These are phyloP conservation scores for Ilex aquifolium DNA, from an alignment of 257 asterid species.

Conservation along the genomic window DNA sequence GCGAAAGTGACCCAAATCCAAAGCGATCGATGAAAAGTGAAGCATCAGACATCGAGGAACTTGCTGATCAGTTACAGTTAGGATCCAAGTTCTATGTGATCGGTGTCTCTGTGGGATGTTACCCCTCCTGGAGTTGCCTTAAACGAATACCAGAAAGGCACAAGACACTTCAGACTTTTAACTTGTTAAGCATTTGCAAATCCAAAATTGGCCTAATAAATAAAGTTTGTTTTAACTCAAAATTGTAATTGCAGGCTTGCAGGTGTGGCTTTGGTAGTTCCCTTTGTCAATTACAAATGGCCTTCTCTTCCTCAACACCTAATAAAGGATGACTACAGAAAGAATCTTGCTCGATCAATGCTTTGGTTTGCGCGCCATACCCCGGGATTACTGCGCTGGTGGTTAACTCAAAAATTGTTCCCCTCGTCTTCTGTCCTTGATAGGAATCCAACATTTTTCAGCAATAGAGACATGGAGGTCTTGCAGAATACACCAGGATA, in stretches of 20 bases:
- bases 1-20: constrained; percentile 78
- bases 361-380: constrained; percentile 41
- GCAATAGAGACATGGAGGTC: constrained; percentile 66
- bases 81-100: constrained; percentile 67
- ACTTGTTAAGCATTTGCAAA: constrained; percentile 1
- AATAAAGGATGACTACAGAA: constrained; percentile 63
- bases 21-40: constrained; percentile 67
- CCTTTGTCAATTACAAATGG: constrained; percentile 78
- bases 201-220: background rate
- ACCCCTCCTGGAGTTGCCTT: constrained; percentile 81
- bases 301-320: constrained; percentile 67
- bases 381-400: constrained; percentile 75
- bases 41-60: constrained; percentile 80
- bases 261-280: constrained; percentile 75
- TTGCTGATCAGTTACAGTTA: constrained; percentile 64
- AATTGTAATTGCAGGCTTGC: constrained; percentile 56
- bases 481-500: constrained; percentile 78
- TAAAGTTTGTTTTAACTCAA: constrained; percentile 4
- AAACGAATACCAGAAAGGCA: constrained; percentile 64
- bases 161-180: background rate
- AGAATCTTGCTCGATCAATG: constrained; percentile 53
- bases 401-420: constrained; percentile 81
- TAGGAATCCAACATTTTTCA: constrained; percentile 60
- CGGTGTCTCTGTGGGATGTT: constrained; percentile 79
- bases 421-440: constrained; percentile 83